Evolutionary conservation across 2,329 filamentous ascomycete genomes (phyloP).

Genomic region (Trichoderma harzianum): DNA sequence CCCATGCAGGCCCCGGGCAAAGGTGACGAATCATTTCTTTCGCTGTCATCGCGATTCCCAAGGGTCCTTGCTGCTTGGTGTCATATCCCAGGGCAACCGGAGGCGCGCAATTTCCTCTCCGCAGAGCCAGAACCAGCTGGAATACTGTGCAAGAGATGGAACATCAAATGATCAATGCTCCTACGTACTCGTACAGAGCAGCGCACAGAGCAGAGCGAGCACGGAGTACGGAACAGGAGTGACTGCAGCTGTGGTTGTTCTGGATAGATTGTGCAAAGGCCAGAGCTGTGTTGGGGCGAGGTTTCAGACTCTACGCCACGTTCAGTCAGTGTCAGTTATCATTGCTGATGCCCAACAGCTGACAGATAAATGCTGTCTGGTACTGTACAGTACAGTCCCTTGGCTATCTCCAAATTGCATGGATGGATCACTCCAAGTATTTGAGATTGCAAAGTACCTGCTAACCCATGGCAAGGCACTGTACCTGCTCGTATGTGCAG

Average conservation of each 20-base stretch:
- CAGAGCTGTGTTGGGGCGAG: neutral
- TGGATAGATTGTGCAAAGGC: constrained; percentile 1
- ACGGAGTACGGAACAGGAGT: neutral
- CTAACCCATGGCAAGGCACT: neutral
- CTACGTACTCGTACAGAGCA: neutral
- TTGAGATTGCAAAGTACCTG: neutral
- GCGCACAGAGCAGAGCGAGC: neutral
- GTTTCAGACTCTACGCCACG: neutral
- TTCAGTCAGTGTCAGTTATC: neutral
- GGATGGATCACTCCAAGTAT: neutral
- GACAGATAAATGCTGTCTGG: neutral
- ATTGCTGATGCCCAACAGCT: neutral
- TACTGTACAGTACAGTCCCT: neutral
- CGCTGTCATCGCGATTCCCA: constrained; percentile 10
- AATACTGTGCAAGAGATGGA: neutral
- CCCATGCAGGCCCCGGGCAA: neutral
- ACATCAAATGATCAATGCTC: neutral
- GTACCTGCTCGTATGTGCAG: neutral
- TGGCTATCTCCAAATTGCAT: neutral
- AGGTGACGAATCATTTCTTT: constrained; percentile 14
- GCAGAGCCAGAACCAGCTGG: neutral
- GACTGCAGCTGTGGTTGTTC: neutral
- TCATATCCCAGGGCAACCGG: constrained; percentile 25
- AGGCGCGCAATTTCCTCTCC: constrained; percentile 11
- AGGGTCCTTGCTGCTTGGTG: constrained; percentile 9